These are phyloP conservation scores for Aureobasidium pullulans DNA, from an alignment of 2,329 filamentous ascomycete species.

Conservation along the genomic window DNA sequence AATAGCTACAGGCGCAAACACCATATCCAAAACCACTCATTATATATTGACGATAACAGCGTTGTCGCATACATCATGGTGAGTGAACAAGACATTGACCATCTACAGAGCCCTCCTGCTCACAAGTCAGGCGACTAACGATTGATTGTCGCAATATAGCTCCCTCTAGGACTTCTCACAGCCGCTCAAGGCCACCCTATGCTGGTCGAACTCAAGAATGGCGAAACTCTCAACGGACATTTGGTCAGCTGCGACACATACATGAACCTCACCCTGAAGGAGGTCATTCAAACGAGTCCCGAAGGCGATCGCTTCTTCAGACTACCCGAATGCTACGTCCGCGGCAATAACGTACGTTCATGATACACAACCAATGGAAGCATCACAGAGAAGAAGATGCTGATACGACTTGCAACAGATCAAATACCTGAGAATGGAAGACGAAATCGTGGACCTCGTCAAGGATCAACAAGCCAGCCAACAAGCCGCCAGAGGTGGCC, in stretches of 20 bases:
- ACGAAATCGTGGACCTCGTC: conserved; percentile 91
- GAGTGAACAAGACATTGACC: not conserved
- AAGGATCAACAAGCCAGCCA: conserved; percentile 84
- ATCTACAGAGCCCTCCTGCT: conserved; percentile 13
- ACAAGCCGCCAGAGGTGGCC: conserved; percentile 49
- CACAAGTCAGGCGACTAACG: conserved; percentile 16
- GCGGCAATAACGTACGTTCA: conserved; percentile 81
- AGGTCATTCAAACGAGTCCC: conserved; percentile 92
- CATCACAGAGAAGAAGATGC: not conserved
- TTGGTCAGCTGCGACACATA: conserved; percentile 96
- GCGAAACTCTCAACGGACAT: conserved; percentile 94
- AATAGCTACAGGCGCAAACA: not conserved
- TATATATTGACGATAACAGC: not conserved
- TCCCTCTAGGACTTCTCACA: conserved; percentile 73
- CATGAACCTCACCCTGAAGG: conserved; percentile 98
- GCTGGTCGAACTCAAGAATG: conserved; percentile 95
- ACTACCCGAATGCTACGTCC: conserved; percentile 88
- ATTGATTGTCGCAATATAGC: conserved; percentile 32
- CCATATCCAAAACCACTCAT: not conserved
- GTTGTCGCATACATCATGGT: conserved; percentile 19
- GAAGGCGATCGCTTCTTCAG: conserved; percentile 92
- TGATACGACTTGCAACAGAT: conserved; percentile 54
- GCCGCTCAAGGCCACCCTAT: conserved; percentile 96
- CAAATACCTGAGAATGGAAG: conserved; percentile 93
- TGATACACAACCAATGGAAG: not conserved